Conservation (phyloP, 371 early-diverging fungal species). For the Parasitella parasitica region DNA sequence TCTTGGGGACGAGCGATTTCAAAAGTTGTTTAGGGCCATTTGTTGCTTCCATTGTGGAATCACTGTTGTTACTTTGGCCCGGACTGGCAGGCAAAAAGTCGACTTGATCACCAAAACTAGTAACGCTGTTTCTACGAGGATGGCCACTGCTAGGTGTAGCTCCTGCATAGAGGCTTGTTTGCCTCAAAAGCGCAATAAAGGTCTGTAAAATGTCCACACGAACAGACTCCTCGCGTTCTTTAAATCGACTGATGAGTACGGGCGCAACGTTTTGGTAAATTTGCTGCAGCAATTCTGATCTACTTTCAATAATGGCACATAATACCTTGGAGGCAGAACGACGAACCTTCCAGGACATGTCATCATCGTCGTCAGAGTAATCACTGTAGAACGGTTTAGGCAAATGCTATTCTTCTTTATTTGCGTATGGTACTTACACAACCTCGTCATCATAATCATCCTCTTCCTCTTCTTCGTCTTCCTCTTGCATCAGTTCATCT, state of each 20-base stretch:
- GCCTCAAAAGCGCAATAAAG: constrained; percentile 71
- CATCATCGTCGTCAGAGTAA: constrained; percentile 78
- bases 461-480: constrained; percentile 69
- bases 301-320: constrained; percentile 72
- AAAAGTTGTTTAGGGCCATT: constrained; percentile 52
- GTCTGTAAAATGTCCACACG: constrained; percentile 82
- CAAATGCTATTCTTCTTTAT: not conserved
- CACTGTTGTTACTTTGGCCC: not conserved
- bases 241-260: constrained; percentile 77
- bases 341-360: constrained; percentile 92
- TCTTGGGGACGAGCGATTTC: constrained; percentile 58
- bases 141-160: not conserved
- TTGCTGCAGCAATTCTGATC: constrained; percentile 64
- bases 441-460: constrained; percentile 79
- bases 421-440: constrained; percentile 28
- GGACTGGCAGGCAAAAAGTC: constrained; percentile 6
- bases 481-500: constrained; percentile 29
- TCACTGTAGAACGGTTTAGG: constrained; percentile 36
- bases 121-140: constrained; percentile 61
- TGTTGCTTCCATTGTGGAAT: not conserved
- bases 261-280: constrained; percentile 72
- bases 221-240: constrained; percentile 91
- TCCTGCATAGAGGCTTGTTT: constrained; percentile 63
- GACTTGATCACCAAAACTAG: constrained; percentile 52
- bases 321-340: constrained; percentile 83